phyloP scores from a whole-genome alignment of 352 stramenopile genomes.

The Pythium aristosporum region DNA sequence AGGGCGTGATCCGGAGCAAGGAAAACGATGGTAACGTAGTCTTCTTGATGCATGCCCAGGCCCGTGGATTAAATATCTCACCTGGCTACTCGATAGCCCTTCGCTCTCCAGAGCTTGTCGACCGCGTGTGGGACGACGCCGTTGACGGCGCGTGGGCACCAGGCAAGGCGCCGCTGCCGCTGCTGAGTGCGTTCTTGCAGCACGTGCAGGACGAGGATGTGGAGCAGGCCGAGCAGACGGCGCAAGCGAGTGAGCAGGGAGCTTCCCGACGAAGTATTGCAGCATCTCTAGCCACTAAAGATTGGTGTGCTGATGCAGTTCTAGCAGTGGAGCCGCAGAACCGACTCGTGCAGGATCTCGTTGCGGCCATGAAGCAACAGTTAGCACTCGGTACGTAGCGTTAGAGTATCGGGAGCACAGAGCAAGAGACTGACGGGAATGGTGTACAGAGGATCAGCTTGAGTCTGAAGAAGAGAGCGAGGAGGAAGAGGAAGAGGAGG shows the following conservation, averaged over 20 bases:
- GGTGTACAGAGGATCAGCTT: constrained; percentile 33
- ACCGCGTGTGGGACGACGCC: constrained; percentile 61
- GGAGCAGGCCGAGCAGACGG: constrained; percentile 44
- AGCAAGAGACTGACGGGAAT: background rate
- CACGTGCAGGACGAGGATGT: constrained; percentile 58
- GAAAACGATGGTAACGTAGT: constrained; percentile 20
- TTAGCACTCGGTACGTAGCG: constrained; percentile 33
- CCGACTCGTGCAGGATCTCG: constrained; percentile 57
- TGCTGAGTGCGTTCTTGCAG: constrained; percentile 56
- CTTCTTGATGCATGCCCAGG: too few relatives aligned
- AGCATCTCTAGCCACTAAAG: background rate
- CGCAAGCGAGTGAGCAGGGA: constrained; percentile 43
- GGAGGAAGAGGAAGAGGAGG: constrained; percentile 50
- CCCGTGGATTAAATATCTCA: background rate
- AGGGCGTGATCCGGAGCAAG: constrained; percentile 32
- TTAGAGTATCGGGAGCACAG: background rate
- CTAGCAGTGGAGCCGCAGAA: constrained; percentile 60
- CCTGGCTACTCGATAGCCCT: constrained; percentile 3
- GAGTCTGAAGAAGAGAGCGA: constrained; percentile 57
- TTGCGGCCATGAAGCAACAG: constrained; percentile 62
- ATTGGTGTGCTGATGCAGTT: constrained; percentile 30
- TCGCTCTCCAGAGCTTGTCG: constrained; percentile 43
- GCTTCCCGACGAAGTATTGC: background rate
- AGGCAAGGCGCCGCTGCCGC: constrained; percentile 55
- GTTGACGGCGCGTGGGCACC: constrained; percentile 60